Evolutionary conservation across 179 eudicot genomes (phyloP).

Genomic region (Nepenthes alata): DNA sequence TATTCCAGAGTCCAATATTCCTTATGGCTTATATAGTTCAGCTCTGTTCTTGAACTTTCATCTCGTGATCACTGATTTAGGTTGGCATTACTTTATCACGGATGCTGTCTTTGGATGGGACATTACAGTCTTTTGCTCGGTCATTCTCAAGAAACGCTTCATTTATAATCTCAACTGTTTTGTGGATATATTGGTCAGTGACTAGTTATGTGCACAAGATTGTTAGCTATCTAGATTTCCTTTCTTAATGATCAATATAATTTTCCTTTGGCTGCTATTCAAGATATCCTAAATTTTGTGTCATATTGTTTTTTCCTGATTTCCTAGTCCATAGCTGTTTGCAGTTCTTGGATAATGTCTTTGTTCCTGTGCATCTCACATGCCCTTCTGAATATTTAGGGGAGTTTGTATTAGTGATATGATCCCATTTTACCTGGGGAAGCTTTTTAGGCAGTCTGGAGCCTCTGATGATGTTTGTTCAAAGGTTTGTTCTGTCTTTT

Average conservation of each 20-base stretch:
- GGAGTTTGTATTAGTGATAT: constrained; percentile 92
- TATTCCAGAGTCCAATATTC: background rate
- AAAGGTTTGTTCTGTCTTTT: constrained; percentile 40
- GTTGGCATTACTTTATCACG: constrained; percentile 71
- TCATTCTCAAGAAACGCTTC: constrained; percentile 73
- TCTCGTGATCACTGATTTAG: constrained; percentile 27
- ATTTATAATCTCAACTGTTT: constrained; percentile 60
- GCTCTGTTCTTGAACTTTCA: constrained; percentile 8
- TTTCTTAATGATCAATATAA: background rate
- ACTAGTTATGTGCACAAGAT: background rate
- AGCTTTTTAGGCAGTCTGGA: constrained; percentile 55
- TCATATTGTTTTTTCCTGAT: background rate
- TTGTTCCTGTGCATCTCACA: constrained; percentile 4
- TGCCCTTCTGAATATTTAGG: constrained; percentile 28
- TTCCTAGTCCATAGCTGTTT: background rate
- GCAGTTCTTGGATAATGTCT: background rate
- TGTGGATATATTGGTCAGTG: constrained; percentile 90
- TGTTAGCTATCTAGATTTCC: background rate
- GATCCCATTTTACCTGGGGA: constrained; percentile 84
- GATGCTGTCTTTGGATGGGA: constrained; percentile 66
- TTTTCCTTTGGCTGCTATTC: background rate
- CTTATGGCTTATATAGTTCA: background rate
- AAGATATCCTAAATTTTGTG: background rate
- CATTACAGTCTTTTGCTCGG: constrained; percentile 64
- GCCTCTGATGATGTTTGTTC: constrained; percentile 68